Evolutionary conservation across 1,284 basidiomycete genomes (phyloP).

Genomic region (Pascua guehoae): DNA sequence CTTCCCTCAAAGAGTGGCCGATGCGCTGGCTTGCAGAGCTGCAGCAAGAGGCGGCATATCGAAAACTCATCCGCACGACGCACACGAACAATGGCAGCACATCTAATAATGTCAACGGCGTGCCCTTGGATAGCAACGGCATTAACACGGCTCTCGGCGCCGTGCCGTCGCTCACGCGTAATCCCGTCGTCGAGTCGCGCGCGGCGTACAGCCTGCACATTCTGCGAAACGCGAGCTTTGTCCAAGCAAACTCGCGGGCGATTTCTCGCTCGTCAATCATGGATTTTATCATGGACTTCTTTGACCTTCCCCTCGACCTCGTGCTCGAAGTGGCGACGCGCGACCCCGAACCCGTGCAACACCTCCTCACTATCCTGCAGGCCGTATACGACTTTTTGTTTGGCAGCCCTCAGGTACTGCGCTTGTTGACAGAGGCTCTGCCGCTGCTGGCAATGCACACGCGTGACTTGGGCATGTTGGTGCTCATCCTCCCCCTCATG

Average conservation of each 20-base stretch:
- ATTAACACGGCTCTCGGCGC: conserved; percentile 21
- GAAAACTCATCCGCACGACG: conserved; percentile 1
- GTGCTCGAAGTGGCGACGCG: conserved; percentile 31
- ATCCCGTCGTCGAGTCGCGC: conserved; percentile 24
- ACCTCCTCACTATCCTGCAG: conserved; percentile 34
- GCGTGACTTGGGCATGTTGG: conserved; percentile 32
- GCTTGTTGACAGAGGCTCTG: conserved; percentile 20
- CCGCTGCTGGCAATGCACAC: conserved; percentile 34
- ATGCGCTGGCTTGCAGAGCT: conserved; percentile 33
- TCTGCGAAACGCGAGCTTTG: conserved; percentile 39
- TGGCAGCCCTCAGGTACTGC: conserved; percentile 1
- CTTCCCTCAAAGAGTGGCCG: conserved; percentile 34
- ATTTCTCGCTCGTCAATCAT: conserved; percentile 26
- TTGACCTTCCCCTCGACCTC: conserved; percentile 30
- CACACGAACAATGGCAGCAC: neutral
- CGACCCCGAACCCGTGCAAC: conserved; percentile 36
- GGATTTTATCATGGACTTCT: conserved; percentile 31
- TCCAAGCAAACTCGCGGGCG: conserved; percentile 25
- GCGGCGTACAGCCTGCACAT: conserved; percentile 37
- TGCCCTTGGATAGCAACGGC: neutral
- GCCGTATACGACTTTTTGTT: conserved; percentile 25
- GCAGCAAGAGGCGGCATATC: conserved; percentile 29
- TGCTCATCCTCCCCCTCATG: conserved; percentile 33
- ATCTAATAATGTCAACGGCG: neutral
- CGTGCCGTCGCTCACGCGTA: conserved; percentile 31